A percentile compares a stretch with the other conserved stretches of the same genome.
Conservation (phyloP, 768 basidiomycete species). For the Auriscalpium orientale region DNA sequence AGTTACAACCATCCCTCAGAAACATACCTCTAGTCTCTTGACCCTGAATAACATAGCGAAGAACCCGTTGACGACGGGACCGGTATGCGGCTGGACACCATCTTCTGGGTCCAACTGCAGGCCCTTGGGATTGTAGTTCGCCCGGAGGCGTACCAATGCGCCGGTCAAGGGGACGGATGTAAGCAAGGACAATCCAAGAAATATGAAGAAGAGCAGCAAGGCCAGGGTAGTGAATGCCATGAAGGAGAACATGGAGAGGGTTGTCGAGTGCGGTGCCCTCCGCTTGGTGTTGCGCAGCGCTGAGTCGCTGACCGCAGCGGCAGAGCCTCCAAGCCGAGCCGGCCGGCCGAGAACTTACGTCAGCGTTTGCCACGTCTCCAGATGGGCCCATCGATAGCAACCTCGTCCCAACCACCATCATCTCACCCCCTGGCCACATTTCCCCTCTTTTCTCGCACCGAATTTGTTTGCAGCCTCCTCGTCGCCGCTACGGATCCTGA, state of each 20-base stretch:
- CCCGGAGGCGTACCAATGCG: conserved; percentile 67
- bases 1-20: background rate
- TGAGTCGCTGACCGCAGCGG: too few relatives aligned
- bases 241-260: conserved; percentile 10
- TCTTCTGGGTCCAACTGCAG: conserved; percentile 75
- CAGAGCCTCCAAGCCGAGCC: too few relatives aligned
- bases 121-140: conserved; percentile 81
- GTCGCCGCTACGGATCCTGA: too few relatives aligned
- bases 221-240: conserved; percentile 26
- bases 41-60: conserved; percentile 69
- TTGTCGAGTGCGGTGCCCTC: background rate
- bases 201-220: conserved; percentile 40
- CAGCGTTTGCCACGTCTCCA: too few relatives aligned
- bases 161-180: conserved; percentile 44
- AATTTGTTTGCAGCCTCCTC: too few relatives aligned
- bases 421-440: too few relatives aligned
- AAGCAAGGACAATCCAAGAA: conserved; percentile 51
- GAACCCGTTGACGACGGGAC: conserved; percentile 68
- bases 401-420: too few relatives aligned
- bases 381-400: too few relatives aligned
- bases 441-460: too few relatives aligned
- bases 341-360: background rate
- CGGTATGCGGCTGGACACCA: conserved; percentile 63
- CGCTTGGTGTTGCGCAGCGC: background rate
- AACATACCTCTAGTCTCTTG: conserved; percentile 57